Evolutionary conservation across 2,329 filamentous ascomycete genomes (phyloP), one percentile per base, ranked within the genome.

Genomic region (Plectosphaerella cucumerina): DNA sequence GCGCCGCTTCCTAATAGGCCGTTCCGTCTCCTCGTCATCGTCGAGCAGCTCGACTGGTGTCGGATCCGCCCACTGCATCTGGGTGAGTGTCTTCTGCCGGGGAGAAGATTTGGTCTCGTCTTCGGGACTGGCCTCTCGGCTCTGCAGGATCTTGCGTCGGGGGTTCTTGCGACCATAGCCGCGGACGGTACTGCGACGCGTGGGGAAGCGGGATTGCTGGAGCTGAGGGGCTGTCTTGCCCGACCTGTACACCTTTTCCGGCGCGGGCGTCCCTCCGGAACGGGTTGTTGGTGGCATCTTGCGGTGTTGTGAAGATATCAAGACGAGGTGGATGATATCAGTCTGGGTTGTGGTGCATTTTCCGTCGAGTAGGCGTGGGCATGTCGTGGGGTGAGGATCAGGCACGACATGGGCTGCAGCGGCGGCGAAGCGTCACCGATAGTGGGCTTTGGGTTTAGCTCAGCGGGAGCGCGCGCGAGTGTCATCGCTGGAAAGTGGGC

Each of bases 71-170:
- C 66, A 59, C 67, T 69, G 67, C 42, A 73, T 66, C 56, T 75
- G 72, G 5, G 71, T 75, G 20, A 75, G 56, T 1, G 71, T 75
- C 59, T 71, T 68, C 58, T 75, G 72, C 51, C 56, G 37, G 1
- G 55, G 53, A 21, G 42, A 50, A 23, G 46, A 37, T 50, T 9
- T 47, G 33, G 34, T 22, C 20, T 39, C 12, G 12, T 37, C 31
- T 18, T 47, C 45, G 17, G 47, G 26, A 12, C 39, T 21, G 22
- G 20, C 50, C 2, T 33, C 33, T 14, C 26, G 43, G 26, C 11
- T 20, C 17, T 18, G 15, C 14, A 20, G 17, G 15, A 47, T 39
- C 35, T 48, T 31, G 17, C 44, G 42, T 10, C 37, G 44, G 11
- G 53, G 12, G 53, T 45, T 17, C 42, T 57, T 31, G 26, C 56